Evolutionary conservation across 495 filamentous ascomycete genomes (phyloP).

Genomic region (Astrothelium macrocarpum): DNA sequence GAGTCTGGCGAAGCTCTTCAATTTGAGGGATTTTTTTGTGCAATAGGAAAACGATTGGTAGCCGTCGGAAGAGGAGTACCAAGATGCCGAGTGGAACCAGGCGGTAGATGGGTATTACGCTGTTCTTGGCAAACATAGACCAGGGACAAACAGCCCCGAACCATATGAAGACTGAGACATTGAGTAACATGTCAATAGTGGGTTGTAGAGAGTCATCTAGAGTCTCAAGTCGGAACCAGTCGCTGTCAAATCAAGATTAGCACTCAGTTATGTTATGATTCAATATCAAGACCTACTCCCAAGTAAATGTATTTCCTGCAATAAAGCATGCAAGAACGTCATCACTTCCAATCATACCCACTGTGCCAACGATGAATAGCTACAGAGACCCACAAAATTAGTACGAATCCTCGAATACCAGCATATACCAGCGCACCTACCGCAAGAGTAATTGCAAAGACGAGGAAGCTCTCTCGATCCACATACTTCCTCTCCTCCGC

Average conservation of each 20-base stretch:
- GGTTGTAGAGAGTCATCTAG: constrained; percentile 83
- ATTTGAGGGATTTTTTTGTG: constrained; percentile 75
- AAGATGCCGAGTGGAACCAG: constrained; percentile 71
- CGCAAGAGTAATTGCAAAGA: constrained; percentile 77
- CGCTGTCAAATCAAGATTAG: constrained; percentile 32
- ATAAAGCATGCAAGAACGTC: constrained; percentile 91
- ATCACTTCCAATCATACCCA: constrained; percentile 82
- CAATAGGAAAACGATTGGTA: constrained; percentile 65
- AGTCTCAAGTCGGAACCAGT: constrained; percentile 87
- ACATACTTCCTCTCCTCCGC: constrained; percentile 75
- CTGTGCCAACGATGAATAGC: constrained; percentile 77
- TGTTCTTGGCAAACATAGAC: constrained; percentile 56
- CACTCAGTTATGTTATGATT: background rate
- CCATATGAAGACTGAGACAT: constrained; percentile 83
- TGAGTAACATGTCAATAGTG: constrained; percentile 81
- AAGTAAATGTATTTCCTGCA: constrained; percentile 83
- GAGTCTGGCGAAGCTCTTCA: constrained; percentile 58
- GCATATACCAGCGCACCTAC: constrained; percentile 38
- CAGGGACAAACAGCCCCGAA: constrained; percentile 84
- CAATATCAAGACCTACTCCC: constrained; percentile 46
- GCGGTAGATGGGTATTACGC: constrained; percentile 65
- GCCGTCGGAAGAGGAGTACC: constrained; percentile 67
- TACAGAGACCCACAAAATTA: background rate
- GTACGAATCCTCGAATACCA: background rate
- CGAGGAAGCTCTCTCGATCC: constrained; percentile 82